Evolutionary conservation across 371 early-diverging fungal species (phyloP).

Genomic region (Actinomortierella ambigua): DNA sequence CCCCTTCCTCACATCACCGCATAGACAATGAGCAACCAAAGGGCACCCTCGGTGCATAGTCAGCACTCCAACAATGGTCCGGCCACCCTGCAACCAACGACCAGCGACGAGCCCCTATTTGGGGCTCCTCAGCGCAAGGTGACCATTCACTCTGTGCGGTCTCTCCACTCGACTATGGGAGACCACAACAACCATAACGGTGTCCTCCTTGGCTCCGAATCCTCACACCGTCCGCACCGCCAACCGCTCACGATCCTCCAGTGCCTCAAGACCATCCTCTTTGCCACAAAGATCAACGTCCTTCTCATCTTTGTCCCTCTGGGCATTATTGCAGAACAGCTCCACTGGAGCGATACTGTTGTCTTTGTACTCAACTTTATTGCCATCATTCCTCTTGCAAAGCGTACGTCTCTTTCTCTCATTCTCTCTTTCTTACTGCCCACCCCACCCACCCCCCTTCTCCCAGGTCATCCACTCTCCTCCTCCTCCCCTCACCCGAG

Average conservation of each 20-base stretch:
- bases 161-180: slow-evolving; percentile 19
- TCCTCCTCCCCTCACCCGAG: background rate
- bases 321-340: slow-evolving; percentile 67
- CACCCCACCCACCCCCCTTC: background rate
- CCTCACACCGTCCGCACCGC: background rate
- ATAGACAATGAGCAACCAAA: no score
- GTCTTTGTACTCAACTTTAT: slow-evolving; percentile 86
- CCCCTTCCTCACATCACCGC: no score
- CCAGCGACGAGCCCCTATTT: slow-evolving; percentile 19
- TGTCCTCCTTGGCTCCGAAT: slow-evolving; percentile 7
- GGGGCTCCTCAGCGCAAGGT: slow-evolving; percentile 18
- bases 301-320: slow-evolving; percentile 77
- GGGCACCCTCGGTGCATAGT: no score
- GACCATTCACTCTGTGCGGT: slow-evolving; percentile 39
- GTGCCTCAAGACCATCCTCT: slow-evolving; percentile 50
- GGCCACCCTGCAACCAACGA: background rate
- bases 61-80: no score
- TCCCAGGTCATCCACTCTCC: background rate
- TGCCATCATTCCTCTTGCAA: slow-evolving; percentile 89
- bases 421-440: background rate
- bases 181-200: background rate
- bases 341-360: slow-evolving; percentile 67
- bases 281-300: slow-evolving; percentile 67
- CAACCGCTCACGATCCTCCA: slow-evolving; percentile 11
- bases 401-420: slow-evolving; percentile 36